These are phyloP conservation scores for Scheffersomyces cryptocercus DNA, from an alignment of 1,139 yeast genomes.

Conservation along the genomic window DNA sequence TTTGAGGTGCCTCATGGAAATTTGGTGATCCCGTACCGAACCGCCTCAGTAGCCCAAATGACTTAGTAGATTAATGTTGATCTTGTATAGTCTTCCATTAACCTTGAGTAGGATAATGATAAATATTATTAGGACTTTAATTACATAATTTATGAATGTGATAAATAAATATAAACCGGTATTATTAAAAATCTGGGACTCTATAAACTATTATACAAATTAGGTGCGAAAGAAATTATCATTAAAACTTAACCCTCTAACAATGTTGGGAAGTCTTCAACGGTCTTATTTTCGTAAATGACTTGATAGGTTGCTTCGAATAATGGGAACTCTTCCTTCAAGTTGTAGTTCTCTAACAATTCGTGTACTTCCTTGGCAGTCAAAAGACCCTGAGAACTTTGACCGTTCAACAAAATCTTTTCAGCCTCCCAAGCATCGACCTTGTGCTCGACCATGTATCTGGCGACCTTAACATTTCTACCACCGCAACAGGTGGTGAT, in stretches of 20 bases:
- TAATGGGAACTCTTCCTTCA: constrained; percentile 77
- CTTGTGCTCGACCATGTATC: constrained; percentile 69
- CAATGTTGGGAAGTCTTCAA: constrained; percentile 62
- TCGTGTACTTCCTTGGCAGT: constrained; percentile 90
- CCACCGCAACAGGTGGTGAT: constrained; percentile 97
- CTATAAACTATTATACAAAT: too few species aligned
- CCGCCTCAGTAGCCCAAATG: too few species aligned
- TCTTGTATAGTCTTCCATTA: too few species aligned
- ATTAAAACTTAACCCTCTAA: constrained; percentile 36
- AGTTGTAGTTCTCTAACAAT: constrained; percentile 62
- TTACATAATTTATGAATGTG: too few species aligned
- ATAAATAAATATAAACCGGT: too few species aligned
- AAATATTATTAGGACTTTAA: too few species aligned
- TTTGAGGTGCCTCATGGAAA: too few species aligned
- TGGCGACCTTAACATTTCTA: constrained; percentile 88
- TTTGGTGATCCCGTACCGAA: too few species aligned
- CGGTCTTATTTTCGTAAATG: constrained; percentile 68
- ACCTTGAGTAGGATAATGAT: too few species aligned
- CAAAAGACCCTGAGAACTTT: constrained; percentile 90
- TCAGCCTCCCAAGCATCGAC: constrained; percentile 79
- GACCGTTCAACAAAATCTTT: constrained; percentile 81
- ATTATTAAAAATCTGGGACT: too few species aligned
- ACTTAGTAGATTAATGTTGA: too few species aligned
- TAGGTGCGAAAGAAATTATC: too few species aligned
- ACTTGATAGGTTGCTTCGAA: constrained; percentile 84